Conservation (phyloP, 2,329 filamentous ascomycete species). For the Lachnellula arida region DNA sequence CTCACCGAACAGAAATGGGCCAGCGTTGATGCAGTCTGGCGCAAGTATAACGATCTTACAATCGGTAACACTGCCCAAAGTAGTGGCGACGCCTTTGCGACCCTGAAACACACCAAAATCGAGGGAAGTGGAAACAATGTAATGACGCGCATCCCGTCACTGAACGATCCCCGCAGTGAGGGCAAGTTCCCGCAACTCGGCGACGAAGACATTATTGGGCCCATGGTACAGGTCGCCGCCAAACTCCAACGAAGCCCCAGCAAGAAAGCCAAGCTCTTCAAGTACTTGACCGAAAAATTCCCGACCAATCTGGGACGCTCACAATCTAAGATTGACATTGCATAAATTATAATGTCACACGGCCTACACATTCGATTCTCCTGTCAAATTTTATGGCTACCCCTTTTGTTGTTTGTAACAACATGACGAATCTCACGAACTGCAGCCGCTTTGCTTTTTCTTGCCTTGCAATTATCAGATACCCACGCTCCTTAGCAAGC, state of each 20-base stretch:
- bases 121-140: slow-evolving; percentile 42
- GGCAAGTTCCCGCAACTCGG: slow-evolving; percentile 86
- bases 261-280: slow-evolving; percentile 31
- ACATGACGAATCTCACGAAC: slow-evolving; percentile 13
- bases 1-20: slow-evolving; percentile 88
- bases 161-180: slow-evolving; percentile 60
- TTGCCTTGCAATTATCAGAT: slow-evolving; percentile 6
- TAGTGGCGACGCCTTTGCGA: slow-evolving; percentile 39
- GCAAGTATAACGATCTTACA: slow-evolving; percentile 61
- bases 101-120: slow-evolving; percentile 37
- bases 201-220: slow-evolving; percentile 89
- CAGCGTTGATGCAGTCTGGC: slow-evolving; percentile 72
- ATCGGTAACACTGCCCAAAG: slow-evolving; percentile 45
- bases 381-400: slow-evolving; percentile 1
- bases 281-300: slow-evolving; percentile 32
- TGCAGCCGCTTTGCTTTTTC: neutral
- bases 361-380: slow-evolving; percentile 1
- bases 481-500: slow-evolving; percentile 29
- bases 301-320: slow-evolving; percentile 26
- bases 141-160: slow-evolving; percentile 61
- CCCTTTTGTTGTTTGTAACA: slow-evolving; percentile 5
- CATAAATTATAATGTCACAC: slow-evolving; percentile 6
- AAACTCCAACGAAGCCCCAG: slow-evolving; percentile 28
- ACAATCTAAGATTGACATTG: neutral
- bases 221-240: slow-evolving; percentile 54